Percentiles rank a stretch among this genome's conserved stretches.
Evolutionary conservation across 2,329 filamentous ascomycete genomes (phyloP).

Genomic region (Apiospora koreana): DNA sequence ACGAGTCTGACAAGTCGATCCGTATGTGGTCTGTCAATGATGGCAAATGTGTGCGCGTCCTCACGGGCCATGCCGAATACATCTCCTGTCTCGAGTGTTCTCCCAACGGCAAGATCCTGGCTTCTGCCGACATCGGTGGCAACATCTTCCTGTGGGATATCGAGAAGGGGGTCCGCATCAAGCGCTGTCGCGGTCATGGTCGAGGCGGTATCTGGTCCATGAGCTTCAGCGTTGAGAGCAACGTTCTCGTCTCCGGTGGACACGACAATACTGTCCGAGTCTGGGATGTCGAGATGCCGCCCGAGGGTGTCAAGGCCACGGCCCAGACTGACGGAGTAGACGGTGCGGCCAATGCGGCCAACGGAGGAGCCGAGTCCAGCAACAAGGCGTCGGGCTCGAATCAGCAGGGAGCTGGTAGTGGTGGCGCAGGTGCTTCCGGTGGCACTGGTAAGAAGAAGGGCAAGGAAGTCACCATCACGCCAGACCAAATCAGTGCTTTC

Average conservation of each 20-base stretch:
- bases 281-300: conserved; percentile 83
- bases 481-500: conserved; percentile 93
- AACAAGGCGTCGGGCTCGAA: conserved; percentile 36
- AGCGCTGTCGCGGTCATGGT: conserved; percentile 90
- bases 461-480: conserved; percentile 87
- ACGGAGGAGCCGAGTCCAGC: conserved; percentile 40
- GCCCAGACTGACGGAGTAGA: conserved; percentile 39
- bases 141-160: conserved; percentile 96
- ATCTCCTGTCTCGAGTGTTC: conserved; percentile 84
- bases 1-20: conserved; percentile 82
- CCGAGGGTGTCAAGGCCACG: conserved; percentile 51
- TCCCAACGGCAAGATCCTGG: conserved; percentile 86
- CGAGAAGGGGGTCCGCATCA: conserved; percentile 79
- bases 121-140: conserved; percentile 83
- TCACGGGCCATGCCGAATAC: conserved; percentile 87
- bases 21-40: conserved; percentile 96
- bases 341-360: conserved; percentile 42
- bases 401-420: conserved; percentile 24
- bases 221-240: conserved; percentile 91
- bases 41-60: conserved; percentile 85
- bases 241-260: conserved; percentile 84
- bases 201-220: conserved; percentile 93
- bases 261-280: conserved; percentile 90
- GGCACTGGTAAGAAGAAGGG: conserved; percentile 66
- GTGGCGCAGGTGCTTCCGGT: conserved; percentile 29